Evolutionary conservation across 768 basidiomycete species (phyloP).

Genomic region (Suillus hirtellus): DNA sequence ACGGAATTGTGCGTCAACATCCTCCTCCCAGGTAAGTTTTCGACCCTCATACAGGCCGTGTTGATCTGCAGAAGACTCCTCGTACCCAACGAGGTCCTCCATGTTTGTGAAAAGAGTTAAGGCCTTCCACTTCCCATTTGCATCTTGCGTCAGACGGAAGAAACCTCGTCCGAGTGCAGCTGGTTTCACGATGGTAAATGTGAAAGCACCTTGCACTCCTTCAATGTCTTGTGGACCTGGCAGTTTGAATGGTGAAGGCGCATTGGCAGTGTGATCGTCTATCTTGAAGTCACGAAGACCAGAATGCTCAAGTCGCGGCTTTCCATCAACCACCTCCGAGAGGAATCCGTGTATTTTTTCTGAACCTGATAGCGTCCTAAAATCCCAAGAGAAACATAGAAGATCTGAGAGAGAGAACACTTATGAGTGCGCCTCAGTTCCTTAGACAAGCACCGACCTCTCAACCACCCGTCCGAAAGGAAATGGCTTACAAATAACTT

Average conservation of each 20-base stretch:
- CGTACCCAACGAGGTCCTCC: constrained; percentile 50
- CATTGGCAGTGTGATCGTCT: constrained; percentile 60
- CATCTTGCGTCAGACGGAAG: background rate
- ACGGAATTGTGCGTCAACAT: background rate
- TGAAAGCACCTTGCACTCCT: background rate
- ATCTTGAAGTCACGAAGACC: background rate
- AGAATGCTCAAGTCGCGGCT: constrained; percentile 1
- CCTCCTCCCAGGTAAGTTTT: background rate
- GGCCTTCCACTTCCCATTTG: constrained; percentile 57
- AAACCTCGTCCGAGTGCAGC: constrained; percentile 45
- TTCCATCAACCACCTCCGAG: background rate
- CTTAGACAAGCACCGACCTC: background rate
- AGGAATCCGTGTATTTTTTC: background rate
- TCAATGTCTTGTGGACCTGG: constrained; percentile 47
- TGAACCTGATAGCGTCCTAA: background rate
- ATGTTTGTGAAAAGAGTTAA: constrained; percentile 56
- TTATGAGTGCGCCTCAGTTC: background rate
- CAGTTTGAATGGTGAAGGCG: constrained; percentile 82
- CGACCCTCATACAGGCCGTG: background rate
- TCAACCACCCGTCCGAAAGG: background rate
- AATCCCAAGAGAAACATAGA: constrained; percentile 3
- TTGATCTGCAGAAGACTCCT: constrained; percentile 42
- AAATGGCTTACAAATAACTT: background rate
- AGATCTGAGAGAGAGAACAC: background rate
- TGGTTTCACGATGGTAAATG: constrained; percentile 74